These are phyloP conservation scores for Articulospora tetracladia DNA, from an alignment of 495 filamentous ascomycete species.

Conservation along the genomic window DNA sequence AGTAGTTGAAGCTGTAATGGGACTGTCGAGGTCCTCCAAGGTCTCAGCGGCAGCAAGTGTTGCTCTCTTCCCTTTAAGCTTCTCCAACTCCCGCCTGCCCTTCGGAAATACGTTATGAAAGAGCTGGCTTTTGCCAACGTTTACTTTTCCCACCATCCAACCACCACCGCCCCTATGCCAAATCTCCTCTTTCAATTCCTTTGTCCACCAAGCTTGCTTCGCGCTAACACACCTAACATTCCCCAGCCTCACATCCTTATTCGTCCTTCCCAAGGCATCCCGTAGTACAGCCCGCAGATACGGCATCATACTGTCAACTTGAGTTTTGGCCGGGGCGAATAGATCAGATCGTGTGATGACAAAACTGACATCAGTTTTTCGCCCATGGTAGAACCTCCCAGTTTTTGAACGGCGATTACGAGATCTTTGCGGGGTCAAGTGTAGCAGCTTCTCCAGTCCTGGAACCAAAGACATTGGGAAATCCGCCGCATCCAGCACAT, in stretches of 20 bases:
- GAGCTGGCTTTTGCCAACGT: slow-evolving; percentile 93
- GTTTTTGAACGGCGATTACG: slow-evolving; percentile 68
- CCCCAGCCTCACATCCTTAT: slow-evolving; percentile 65
- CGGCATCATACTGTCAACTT: slow-evolving; percentile 79
- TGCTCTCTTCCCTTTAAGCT: not conserved
- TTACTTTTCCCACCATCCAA: slow-evolving; percentile 98
- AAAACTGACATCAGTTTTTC: slow-evolving; percentile 71
- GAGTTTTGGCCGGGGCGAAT: slow-evolving; percentile 71
- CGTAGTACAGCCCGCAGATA: slow-evolving; percentile 72
- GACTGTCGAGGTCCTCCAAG: slow-evolving; percentile 29
- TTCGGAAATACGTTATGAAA: slow-evolving; percentile 85
- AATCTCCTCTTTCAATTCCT: slow-evolving; percentile 77
- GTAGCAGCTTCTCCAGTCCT: slow-evolving; percentile 48
- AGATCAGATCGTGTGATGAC: slow-evolving; percentile 88
- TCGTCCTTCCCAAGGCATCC: slow-evolving; percentile 58
- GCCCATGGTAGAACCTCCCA: slow-evolving; percentile 57
- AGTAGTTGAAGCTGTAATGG: slow-evolving; percentile 11
- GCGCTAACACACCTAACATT: slow-evolving; percentile 84
- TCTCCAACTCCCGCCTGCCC: slow-evolving; percentile 48
- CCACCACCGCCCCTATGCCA: slow-evolving; percentile 74
- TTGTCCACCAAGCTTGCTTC: slow-evolving; percentile 84
- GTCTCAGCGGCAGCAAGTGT: slow-evolving; percentile 10
- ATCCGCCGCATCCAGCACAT: slow-evolving; percentile 96
- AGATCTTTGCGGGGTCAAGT: slow-evolving; percentile 62
- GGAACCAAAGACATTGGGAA: slow-evolving; percentile 90